These are phyloP conservation scores for Schizochytrium sp. DNA, from an alignment of 108 stramenopile species.

Conservation along the genomic window DNA sequence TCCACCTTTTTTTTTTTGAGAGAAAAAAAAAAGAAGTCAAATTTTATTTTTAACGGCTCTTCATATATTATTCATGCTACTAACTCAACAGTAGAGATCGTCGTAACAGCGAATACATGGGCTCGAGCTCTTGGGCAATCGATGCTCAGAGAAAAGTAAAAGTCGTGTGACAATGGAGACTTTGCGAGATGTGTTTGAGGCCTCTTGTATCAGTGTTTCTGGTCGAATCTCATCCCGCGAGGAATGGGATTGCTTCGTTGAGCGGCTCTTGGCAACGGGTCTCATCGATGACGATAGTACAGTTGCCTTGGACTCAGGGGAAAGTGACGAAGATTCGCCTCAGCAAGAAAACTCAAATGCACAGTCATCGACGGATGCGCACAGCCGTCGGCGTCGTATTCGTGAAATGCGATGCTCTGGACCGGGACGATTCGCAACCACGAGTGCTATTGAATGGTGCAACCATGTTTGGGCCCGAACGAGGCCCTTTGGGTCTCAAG, in stretches of 20 bases:
- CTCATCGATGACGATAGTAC: neutral
- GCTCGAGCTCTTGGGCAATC: no score
- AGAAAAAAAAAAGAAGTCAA: no score
- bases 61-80: no score
- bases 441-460: neutral
- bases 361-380: neutral
- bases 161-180: neutral
- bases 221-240: slow-evolving; percentile 16
- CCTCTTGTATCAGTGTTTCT: neutral
- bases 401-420: neutral
- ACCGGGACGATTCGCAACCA: neutral
- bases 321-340: neutral
- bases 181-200: neutral
- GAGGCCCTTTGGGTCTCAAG: slow-evolving; percentile 10
- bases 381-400: neutral
- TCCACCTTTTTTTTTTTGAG: no score
- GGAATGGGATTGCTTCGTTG: slow-evolving; percentile 4
- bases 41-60: no score
- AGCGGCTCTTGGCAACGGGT: neutral
- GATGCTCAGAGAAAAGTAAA: no score
- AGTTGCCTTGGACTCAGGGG: neutral
- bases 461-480: neutral
- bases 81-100: no score
- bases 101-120: no score
- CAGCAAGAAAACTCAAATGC: no score